phyloP scores from a whole-genome alignment of 148 eudicot genomes.

The Fagopyrum tataricum region DNA sequence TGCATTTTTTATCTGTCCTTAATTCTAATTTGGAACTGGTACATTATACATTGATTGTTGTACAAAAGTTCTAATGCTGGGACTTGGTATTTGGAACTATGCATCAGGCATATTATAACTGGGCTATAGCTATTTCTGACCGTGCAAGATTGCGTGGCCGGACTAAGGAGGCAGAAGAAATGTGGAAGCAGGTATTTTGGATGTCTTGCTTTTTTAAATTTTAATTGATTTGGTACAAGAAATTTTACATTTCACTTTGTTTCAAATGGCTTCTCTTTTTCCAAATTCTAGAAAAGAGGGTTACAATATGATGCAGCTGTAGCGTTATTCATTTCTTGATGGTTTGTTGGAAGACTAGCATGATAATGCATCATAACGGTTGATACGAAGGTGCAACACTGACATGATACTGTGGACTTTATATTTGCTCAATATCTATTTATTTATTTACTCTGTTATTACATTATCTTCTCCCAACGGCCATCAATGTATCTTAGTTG shows the following conservation, averaged over 20 bases:
- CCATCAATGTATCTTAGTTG: neutral
- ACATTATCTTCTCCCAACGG: neutral
- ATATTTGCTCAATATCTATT: neutral
- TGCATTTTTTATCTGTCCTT: conserved; percentile 13
- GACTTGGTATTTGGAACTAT: neutral
- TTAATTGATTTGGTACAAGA: neutral
- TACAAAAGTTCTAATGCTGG: neutral
- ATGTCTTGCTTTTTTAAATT: conserved; percentile 1
- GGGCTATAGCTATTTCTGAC: conserved; percentile 98
- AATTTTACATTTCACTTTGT: neutral
- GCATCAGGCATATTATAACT: conserved; percentile 61
- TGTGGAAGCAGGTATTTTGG: conserved; percentile 81
- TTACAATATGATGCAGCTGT: neutral
- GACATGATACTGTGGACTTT: neutral
- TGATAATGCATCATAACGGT: neutral
- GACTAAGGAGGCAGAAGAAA: conserved; percentile 95
- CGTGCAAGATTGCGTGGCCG: conserved; percentile 98
- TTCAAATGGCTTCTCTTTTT: neutral
- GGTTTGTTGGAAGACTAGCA: neutral
- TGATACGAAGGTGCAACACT: neutral
- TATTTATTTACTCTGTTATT: neutral
- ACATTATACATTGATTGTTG: neutral
- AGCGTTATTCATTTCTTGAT: neutral
- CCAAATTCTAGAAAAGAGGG: neutral
- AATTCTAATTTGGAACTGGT: neutral